Evolutionary conservation across 1,284 basidiomycete genomes (phyloP).

Genomic region (Moesziomyces sp.): DNA sequence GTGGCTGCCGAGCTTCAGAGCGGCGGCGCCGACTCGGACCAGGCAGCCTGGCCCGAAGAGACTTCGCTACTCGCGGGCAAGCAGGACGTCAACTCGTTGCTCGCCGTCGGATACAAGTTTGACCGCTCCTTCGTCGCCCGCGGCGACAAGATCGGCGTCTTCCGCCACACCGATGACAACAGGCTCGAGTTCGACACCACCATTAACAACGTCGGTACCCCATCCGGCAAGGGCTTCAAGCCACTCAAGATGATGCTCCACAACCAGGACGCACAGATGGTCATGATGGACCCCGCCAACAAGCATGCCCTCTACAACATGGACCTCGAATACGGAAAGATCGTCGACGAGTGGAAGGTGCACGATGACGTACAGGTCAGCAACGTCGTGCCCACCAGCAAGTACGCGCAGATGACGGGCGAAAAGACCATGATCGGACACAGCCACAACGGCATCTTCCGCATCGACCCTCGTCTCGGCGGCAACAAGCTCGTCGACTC

Average conservation of each 20-base stretch:
- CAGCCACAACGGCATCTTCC: conserved; percentile 94
- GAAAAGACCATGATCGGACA: conserved; percentile 93
- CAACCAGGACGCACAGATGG: conserved; percentile 95
- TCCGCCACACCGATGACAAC: conserved; percentile 81
- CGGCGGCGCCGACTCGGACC: conserved; percentile 19
- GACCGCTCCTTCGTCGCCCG: conserved; percentile 95
- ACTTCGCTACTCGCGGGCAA: conserved; percentile 34
- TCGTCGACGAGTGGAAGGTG: conserved; percentile 98
- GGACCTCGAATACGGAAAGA: conserved; percentile 94
- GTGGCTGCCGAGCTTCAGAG: conserved; percentile 69
- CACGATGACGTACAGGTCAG: conserved; percentile 86
- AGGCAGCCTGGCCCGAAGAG: conserved; percentile 44
- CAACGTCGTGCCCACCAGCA: conserved; percentile 90
- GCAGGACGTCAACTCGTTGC: conserved; percentile 77
- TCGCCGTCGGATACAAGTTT: conserved; percentile 95
- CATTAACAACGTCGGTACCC: conserved; percentile 84
- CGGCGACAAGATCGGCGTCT: conserved; percentile 97
- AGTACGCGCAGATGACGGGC: conserved; percentile 92
- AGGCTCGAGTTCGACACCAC: conserved; percentile 87
- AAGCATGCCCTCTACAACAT: conserved; percentile 88
- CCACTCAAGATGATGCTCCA: conserved; percentile 95
- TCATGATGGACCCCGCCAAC: conserved; percentile 86
- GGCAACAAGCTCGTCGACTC: conserved; percentile 93
- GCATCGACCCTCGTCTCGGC: conserved; percentile 90
- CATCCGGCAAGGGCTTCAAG: conserved; percentile 84